Evolutionary conservation across 129 eudicot genomes (phyloP), one percentile per base, ranked within the genome.

Genomic region (Pulicaria dysenterica): DNA sequence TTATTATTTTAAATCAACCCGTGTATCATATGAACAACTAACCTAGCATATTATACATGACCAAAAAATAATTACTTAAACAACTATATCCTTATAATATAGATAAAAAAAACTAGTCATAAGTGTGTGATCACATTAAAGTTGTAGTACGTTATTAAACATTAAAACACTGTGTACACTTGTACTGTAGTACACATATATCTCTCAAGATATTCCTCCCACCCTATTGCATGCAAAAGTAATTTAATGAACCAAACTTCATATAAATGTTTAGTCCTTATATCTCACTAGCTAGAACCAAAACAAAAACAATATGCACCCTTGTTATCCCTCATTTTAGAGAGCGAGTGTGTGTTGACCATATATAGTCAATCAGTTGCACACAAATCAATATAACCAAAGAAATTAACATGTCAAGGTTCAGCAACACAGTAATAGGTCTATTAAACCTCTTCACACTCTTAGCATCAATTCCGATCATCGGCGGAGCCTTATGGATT

Each of bases 401-500:
- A 47, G 19, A 8, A 51, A 47, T 19, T 58, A 56, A 19, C 34
- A 77, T 89, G 94, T 83, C 88, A 72, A 78, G 96, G 46, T 85
- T 86, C 24, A 92, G 97, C 76, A 92, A 86, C 86, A 84, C 95
- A 13, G 89, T 89, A 47, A 89, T 92, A 61, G 96, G 97, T 17
- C 79, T 92, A 74, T 63, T 92, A 53, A 92, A 92, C 86, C 91
- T 92, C 0, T 72, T 92, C 81, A 84, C 96, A 13, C 89, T 92
- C 64, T 62, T 92, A 49, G 94, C 96, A 50, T 89, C 98, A 0
- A 89, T 92, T 7, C 98, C 98, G 0, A 87, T 92, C 6, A 92
- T 92, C 13, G 94, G 96, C 3, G 96, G 95, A 0, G 98, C 94
- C 16, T 69, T 89, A 67, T 92, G 95, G 94, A 77, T 86, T 73